Evolutionary conservation across 106 monocot genomes (phyloP), one percentile per base, ranked within the genome.

Genomic region (Cymbidium sinense): DNA sequence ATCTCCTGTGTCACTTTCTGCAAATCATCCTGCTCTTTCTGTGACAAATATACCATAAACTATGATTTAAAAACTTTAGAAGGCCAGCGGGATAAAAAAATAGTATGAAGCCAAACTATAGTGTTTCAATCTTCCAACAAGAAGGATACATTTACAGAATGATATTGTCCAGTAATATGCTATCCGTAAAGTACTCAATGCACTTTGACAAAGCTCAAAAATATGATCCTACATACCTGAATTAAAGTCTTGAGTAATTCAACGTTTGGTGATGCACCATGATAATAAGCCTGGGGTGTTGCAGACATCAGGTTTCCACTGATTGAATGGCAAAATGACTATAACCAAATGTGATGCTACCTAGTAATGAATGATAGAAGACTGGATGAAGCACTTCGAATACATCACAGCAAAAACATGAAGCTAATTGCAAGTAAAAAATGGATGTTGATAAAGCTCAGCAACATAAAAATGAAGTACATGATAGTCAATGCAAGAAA

Each of bases 1-100:
- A 91, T 71, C 83, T 95, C 87, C 67, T 84, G 73, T 74, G 75
- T 91, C 39, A 95, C 71, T 81, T 86, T 91, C 64, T 91, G 61
- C 33, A 95, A 17, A 65, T 89, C 84, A 61, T 87, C 83, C 64
- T 95, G 76, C 72, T 91, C 67, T 65, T 82, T 85, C 95, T 95
- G 82, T 50, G 74, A 75, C 7, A 77, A 78, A 76, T 44, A 43
- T 44, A 74, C 2, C 29, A 31, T 21, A 2, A 71, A 74, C 25
- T 43, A 25, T 37, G 6, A 19, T n/a, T 37, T 17, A 71, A 34
- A 70, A 71, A 36, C 71, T 35, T 18, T 37, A 20, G 7, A 71
- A 71, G 36, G 71, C 20, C 36, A 35, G 71, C 18, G 19, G 19
- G 21, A 18, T n/a, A 70, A 33, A 34, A 30, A 20, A 37, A 1